Base-by-base conservation (phyloP, 768 basidiomycete species). In the Harrya chromipes region DNA sequence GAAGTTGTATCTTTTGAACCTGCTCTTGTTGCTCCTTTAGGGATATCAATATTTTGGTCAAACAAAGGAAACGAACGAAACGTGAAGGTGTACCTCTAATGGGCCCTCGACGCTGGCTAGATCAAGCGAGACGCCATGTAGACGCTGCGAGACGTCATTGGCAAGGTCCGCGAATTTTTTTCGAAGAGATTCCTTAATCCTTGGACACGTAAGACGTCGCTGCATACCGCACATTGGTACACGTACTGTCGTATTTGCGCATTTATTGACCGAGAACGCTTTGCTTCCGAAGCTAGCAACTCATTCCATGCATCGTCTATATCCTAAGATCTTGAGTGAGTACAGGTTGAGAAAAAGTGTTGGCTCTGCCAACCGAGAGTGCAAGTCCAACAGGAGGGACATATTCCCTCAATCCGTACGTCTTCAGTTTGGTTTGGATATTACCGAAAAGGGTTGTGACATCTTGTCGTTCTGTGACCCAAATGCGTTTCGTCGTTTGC, bases 401-500 rank as follows among this genome's bases (percentile, higher is more conserved):
- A 67, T 94, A 98, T 60, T 90, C 83, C 50, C 83, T 75, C 57
- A 99, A 64, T 10, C 85, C 83, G 72, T 98, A 98, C 20, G 94
- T 98, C 67, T 78, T 81, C 48, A 98, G 72, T 69, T 98, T 97
- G 1, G 92, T 95, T 67, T 94, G 90, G 24, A 99, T 85, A 61
- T 97, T 95, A 4, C 89, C 85, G 55, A 97, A 90, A 13, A 97
- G 77, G 1, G 88, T 90, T 9, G 84, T 81, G 10, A 97, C 72
- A 50, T 94, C 94, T 63, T 92, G 88, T 62, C 86, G 82, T 68
- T 98, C 94, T 8, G 82, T 84, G 10, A 93, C 90, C 91, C 93
- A 97, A 2, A 74, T 74, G 3, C 92, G 81, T 62, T 97, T 97
- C 35, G 77, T 85, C 2, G 87, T 87, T 56, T 85, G 83, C 64